phyloP scores from a whole-genome alignment of 257 asterid genomes.

The Nicotiana benthamiana region DNA sequence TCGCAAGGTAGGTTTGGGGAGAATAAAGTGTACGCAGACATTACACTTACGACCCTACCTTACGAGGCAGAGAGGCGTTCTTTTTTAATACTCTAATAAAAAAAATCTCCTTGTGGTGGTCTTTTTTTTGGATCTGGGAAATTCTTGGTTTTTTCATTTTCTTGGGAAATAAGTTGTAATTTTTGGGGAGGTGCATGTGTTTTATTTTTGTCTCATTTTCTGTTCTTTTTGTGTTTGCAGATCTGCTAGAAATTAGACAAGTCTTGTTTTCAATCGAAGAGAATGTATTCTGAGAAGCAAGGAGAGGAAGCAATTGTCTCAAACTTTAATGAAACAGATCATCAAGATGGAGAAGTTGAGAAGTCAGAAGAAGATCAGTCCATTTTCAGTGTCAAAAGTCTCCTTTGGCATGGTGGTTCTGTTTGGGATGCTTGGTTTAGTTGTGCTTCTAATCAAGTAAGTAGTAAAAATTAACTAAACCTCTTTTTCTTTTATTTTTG shows the following conservation, averaged over 20 bases:
- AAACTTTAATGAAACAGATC: conserved; percentile 40
- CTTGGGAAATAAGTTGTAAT: not conserved
- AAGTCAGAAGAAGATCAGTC: conserved; percentile 41
- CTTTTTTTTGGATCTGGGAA: not conserved
- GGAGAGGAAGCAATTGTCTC: conserved; percentile 87
- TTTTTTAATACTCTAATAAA: no score
- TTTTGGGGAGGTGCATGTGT: not conserved
- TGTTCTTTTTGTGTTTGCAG: not conserved
- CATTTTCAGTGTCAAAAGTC: conserved; percentile 47
- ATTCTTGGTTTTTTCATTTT: not conserved
- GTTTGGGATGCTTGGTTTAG: conserved; percentile 99
- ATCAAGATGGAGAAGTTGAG: conserved; percentile 28
- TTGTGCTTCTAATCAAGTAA: conserved; percentile 90
- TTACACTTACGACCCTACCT: no score
- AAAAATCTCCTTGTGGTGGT: not conserved
- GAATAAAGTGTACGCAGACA: no score
- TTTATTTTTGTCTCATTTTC: conserved; percentile 20
- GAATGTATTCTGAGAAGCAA: conserved; percentile 70
- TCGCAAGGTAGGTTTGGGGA: no score
- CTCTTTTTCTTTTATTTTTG: no score
- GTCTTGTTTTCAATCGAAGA: not conserved
- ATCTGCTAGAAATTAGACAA: conserved; percentile 13
- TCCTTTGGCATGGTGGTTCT: conserved; percentile 98
- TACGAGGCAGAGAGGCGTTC: no score
- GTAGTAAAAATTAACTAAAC: not conserved